Base-by-base conservation (phyloP, 106 monocot genomes). In the Vanilla planifolia region DNA sequence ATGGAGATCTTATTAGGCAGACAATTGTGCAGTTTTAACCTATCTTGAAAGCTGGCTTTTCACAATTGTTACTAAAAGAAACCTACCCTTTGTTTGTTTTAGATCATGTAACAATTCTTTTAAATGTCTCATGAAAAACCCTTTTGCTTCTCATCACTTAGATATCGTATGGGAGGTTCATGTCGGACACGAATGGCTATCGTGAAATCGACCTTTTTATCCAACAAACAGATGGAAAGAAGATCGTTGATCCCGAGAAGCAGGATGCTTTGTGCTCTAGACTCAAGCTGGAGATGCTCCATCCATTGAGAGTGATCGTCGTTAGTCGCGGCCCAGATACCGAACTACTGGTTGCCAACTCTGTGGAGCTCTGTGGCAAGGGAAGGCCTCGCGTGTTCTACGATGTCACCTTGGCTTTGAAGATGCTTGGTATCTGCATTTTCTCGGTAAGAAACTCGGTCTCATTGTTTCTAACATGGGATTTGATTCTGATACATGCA, bases 341-440 rank as follows among this genome's bases (percentile, higher is more conserved):
- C 3, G 94, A 95, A 57, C 89, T 95, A 51, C 40, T 95, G 6
- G 86, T 95, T 29, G 94, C 89, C 22, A 95, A 95, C 60, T 89
- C 94, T 0, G 94, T 95, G 15, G 94, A 95, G 58, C 36, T 89
- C 7, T 89, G 60, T 11, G 90, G 95, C 2, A 96, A 84, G 48
- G 95, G 95, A 53, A 80, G 90, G 41, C 95, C 95, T 16, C 75
- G 70, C 17, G 95, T 89, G 1, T 93, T 93, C 52, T 89, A 80
- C 60, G 89, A 84, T 66, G 80, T 78, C 67, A 80, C 83, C 0
- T 65, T 80, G 37, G 89, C 86, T 37, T 61, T 96, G 8, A 84
- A 86, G 60, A 11, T 43, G 27, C 89, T 96, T 34, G 95, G 86
- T 2, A 71, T 95, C 51, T 95, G 95, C 76, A 79, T 90, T 25